Base-by-base conservation (phyloP, 2,329 filamentous ascomycete genomes). In the Blastomyces emzantsi region DNA sequence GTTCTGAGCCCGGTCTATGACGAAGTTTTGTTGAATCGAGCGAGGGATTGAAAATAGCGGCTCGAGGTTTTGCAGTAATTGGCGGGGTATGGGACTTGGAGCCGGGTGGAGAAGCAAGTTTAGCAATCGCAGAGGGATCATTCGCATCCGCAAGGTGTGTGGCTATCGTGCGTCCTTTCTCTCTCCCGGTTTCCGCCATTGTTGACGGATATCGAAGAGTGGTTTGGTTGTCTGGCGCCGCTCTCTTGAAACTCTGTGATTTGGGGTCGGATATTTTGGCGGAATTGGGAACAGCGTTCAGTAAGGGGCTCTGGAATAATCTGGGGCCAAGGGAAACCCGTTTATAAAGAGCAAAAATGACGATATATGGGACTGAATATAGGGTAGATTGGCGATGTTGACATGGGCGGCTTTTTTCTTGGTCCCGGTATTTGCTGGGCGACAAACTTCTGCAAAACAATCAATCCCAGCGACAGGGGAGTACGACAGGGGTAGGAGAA, bases 71-170 rank as follows among this genome's bases (percentile, higher is more conserved):
- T 68, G 70, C 78, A 66, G 81, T 78, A 17, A 82, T 85, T 7
- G 84, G 83, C 33, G 85, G 84, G 30, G 84, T 87, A 49, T 60
- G 41, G 28, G 57, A 60, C 70, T 83, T 85, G 33, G 83, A 84
- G 61, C 82, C 79, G 28, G 83, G 82, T 49, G 85, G 84, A 55
- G 85, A 77, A 61, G 69, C 71, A 56, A 76, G 73, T 60, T 72
- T 75, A 59, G 70, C 69, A 15, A 70, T 69, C 64, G 72, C 70
- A 13, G 68, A 63, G 54, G 64, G 58, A 52, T 59, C 65, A 61
- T 61, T 33, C 6, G 25, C 54, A 49, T 28, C 57, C 49, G 11
- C 13, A 8, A 52, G 47, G 17, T 57, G 61, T 55, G 51, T n/a
- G 45, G 25, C 17, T 22, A 55, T 30, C 36, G 39, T 36, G 30